Evolutionary conservation across 2,329 filamentous ascomycete genomes (phyloP).

Genomic region (Paracoccidioides brasiliensis): DNA sequence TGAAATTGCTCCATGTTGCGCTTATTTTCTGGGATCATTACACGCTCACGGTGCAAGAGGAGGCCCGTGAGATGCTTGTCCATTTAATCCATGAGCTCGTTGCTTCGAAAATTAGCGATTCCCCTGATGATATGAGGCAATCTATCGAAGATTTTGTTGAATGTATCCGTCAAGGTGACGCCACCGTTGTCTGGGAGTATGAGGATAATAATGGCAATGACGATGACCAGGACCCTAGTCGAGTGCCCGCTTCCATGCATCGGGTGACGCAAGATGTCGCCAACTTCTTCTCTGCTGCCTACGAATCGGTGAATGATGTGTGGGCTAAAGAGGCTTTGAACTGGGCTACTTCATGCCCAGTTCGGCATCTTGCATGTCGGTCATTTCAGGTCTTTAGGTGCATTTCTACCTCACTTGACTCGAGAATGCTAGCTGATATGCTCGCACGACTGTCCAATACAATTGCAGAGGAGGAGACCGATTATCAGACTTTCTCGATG

Average conservation of each 20-base stretch:
- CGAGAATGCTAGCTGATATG: slow-evolving; percentile 94
- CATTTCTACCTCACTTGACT: slow-evolving; percentile 79
- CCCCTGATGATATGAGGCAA: slow-evolving; percentile 52
- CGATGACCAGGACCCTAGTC: slow-evolving; percentile 59
- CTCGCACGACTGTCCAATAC: slow-evolving; percentile 89
- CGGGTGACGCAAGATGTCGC: slow-evolving; percentile 70
- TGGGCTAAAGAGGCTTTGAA: slow-evolving; percentile 84
- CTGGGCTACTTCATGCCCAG: slow-evolving; percentile 95
- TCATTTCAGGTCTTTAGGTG: slow-evolving; percentile 97
- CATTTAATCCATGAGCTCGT: slow-evolving; percentile 94
- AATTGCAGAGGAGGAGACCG: slow-evolving; percentile 83
- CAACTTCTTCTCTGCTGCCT: slow-evolving; percentile 70
- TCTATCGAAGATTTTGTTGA: slow-evolving; percentile 82
- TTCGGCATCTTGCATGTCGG: slow-evolving; percentile 84
- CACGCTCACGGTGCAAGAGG: slow-evolving; percentile 84
- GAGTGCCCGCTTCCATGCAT: slow-evolving; percentile 79
- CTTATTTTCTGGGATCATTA: slow-evolving; percentile 97
- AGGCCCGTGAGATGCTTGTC: slow-evolving; percentile 93
- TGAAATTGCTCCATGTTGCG: slow-evolving; percentile 77
- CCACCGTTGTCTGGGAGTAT: slow-evolving; percentile 82
- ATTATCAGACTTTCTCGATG: slow-evolving; percentile 95
- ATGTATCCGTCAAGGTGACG: slow-evolving; percentile 68
- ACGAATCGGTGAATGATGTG: slow-evolving; percentile 74
- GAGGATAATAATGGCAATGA: slow-evolving; percentile 75
- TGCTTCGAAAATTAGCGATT: slow-evolving; percentile 59